Evolutionary conservation across 306 rosid species (phyloP).

Genomic region (Dalbergia oliveri): DNA sequence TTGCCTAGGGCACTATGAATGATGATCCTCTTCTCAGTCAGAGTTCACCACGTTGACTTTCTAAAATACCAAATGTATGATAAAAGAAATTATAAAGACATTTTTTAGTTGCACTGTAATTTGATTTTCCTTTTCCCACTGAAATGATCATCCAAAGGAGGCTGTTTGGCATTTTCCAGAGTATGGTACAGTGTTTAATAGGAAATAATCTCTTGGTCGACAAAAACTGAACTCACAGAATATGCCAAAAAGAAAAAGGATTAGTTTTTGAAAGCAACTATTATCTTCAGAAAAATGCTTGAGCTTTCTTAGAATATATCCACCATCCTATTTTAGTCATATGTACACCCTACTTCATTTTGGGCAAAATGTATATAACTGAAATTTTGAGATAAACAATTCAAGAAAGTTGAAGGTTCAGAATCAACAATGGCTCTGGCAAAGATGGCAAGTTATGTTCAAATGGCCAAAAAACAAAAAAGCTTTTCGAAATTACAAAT

Average conservation of each 20-base stretch:
- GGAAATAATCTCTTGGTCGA: neutral
- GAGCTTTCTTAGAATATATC: neutral
- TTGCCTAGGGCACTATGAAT: neutral
- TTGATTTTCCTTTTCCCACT: neutral
- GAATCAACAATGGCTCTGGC: neutral
- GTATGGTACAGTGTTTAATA: neutral
- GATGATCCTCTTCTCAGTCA: neutral
- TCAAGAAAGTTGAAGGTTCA: slow-evolving; percentile 1
- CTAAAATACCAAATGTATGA: neutral
- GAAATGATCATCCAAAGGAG: neutral
- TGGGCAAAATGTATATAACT: neutral
- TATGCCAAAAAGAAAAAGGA: neutral
- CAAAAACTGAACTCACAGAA: neutral
- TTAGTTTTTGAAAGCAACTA: neutral
- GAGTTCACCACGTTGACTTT: neutral
- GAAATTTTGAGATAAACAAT: neutral
- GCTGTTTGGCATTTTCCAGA: neutral
- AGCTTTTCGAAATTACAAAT: neutral
- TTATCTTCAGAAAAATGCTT: neutral
- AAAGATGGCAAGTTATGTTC: neutral
- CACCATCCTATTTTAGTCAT: neutral
- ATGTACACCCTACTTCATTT: neutral
- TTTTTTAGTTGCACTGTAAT: neutral
- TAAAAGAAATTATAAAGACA: neutral
- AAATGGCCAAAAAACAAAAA: neutral